Base-by-base conservation (phyloP, 371 early-diverging fungal species). In the Mortierella sp. region DNA sequence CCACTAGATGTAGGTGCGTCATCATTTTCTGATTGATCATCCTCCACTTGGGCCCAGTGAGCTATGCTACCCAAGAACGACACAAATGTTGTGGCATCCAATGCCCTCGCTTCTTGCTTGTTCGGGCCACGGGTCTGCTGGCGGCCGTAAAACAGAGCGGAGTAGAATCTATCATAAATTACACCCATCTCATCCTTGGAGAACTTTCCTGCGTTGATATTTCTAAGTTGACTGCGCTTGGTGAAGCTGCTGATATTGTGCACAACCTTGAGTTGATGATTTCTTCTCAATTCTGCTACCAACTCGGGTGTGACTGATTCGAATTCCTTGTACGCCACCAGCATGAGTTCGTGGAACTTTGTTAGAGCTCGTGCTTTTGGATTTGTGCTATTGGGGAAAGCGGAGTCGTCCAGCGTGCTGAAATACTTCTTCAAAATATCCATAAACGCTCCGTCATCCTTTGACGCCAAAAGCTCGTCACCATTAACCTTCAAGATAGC, bases 401-500 rank as follows among this genome's bases (percentile, higher is more conserved):
- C 89, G 4, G 90, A 90, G 12, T 91, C 86, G 71, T 93, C 95
- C 63, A 96, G 79, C 20, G 90, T 84, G 4, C 76, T 75, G 51
- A 96, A 96, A 80, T 93, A 96, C 30, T 86, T 72, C 74, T 95
- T 96, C 32, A 96, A 80, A 6, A 92, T 85, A 71, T 89, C 90
- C 88, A 98, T 91, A 68, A 99, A 93, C 39, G 93, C 93, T 18
- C 98, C 98, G 75, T 99, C 99, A 69, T 98, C 99, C 24, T 90
- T 87, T 6, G 94, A 90, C 26, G 93, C 88, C 70, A 98, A 72
- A 52, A 98, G 85, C 12, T 90, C 92, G 45, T 96, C 96, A 16
- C 96, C 97, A 81, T 97, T 98, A 65, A 95, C 90, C 77, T 98
- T 97, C 14, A 98, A 83, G 52, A 97, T 93, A 9, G 97, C 98